phyloP scores from a whole-genome alignment of 192 early-diverging fungal species.

The Funneliformis geosporum region DNA sequence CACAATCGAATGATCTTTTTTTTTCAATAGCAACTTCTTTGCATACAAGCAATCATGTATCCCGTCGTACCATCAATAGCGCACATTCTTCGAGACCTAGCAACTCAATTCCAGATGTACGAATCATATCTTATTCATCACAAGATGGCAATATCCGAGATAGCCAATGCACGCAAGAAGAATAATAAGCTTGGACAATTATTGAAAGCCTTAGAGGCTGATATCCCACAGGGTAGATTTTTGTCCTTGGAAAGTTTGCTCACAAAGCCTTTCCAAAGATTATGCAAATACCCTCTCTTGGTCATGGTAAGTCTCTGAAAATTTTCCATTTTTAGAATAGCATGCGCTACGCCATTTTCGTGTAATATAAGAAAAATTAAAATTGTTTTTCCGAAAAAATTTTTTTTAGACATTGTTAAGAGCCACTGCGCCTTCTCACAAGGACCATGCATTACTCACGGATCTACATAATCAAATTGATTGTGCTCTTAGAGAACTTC shows the following conservation, averaged over 20 bases:
- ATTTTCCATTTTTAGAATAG: background rate
- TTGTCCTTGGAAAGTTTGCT: constrained; percentile 14
- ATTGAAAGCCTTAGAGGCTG: constrained; percentile 2
- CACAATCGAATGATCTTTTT: too few relatives aligned
- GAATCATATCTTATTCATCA: constrained; percentile 19
- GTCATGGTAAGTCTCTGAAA: background rate
- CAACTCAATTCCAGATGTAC: constrained; percentile 1
- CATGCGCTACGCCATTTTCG: background rate
- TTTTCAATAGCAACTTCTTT: constrained; percentile 11
- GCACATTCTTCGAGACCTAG: constrained; percentile 1
- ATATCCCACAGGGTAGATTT: background rate
- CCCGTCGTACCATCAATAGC: constrained; percentile 20
- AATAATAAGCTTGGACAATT: constrained; percentile 25
- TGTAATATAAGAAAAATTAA: background rate
- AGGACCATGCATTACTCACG: background rate
- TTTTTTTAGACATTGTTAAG: constrained; percentile 3
- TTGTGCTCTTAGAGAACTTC: constrained; percentile 16
- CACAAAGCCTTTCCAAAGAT: constrained; percentile 22
- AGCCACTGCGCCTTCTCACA: background rate
- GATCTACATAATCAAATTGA: constrained; percentile 15
- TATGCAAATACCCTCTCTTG: constrained; percentile 31
- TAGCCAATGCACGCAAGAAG: constrained; percentile 21
- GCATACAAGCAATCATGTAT: constrained; percentile 21
- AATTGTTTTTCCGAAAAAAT: background rate
- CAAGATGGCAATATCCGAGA: constrained; percentile 19